phyloP scores from a whole-genome alignment of 805 yeast species.

The Candida boleticola region DNA sequence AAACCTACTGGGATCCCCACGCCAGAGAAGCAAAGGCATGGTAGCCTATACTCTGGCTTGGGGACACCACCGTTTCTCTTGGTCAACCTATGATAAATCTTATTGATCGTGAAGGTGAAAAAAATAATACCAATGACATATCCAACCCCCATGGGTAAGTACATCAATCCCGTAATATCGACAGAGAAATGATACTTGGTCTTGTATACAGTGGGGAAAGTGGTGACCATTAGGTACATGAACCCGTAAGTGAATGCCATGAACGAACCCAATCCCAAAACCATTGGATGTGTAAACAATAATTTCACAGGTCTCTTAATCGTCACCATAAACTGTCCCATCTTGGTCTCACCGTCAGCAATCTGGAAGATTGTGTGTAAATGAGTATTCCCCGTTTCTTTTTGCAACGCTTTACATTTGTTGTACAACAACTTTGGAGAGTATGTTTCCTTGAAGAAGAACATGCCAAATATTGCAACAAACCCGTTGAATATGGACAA shows the following conservation, averaged over 20 bases:
- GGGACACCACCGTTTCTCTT: constrained; percentile 49
- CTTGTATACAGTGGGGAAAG: constrained; percentile 56
- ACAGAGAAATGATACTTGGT: constrained; percentile 43
- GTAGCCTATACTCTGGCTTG: constrained; percentile 62
- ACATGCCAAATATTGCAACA: constrained; percentile 43
- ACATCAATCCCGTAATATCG: constrained; percentile 59
- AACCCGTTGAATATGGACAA: constrained; percentile 57
- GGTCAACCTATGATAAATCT: constrained; percentile 34
- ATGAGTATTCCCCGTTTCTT: constrained; percentile 52
- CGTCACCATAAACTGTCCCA: constrained; percentile 41
- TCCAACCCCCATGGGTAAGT: constrained; percentile 56
- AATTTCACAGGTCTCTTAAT: constrained; percentile 55
- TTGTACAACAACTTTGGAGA: constrained; percentile 49
- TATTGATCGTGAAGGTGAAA: constrained; percentile 47
- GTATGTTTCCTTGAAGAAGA: constrained; percentile 57
- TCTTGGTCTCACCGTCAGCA: constrained; percentile 47
- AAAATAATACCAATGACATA: constrained; percentile 47
- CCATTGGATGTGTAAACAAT: constrained; percentile 59
- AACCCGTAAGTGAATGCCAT: constrained; percentile 68
- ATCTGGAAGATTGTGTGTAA: constrained; percentile 62
- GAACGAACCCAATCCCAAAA: constrained; percentile 58
- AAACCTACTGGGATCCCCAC: constrained; percentile 57
- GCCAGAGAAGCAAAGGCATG: constrained; percentile 49
- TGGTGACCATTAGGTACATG: constrained; percentile 59
- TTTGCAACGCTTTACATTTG: constrained; percentile 48